Base-by-base conservation (phyloP, 2,329 filamentous ascomycete genomes). In the Cryphonectria radicalis region DNA sequence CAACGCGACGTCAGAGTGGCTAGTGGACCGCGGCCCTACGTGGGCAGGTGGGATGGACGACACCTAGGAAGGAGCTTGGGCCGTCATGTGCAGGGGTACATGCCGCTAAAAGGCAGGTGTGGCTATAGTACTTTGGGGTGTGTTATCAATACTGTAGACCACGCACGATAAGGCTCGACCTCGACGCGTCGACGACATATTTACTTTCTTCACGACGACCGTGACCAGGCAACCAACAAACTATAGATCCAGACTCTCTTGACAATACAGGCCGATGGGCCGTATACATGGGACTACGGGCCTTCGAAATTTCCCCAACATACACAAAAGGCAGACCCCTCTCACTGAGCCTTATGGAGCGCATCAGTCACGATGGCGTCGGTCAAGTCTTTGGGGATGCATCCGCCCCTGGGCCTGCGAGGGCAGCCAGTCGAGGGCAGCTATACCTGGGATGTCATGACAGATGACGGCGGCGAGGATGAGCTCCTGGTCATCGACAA, bases 371-470 rank as follows among this genome's bases (percentile, higher is more conserved):
- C 76, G 67, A 99, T 99, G 97, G 95, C 95, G 76, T 91, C 92
- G 79, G 90, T 98, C 82, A 93, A 90, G 81, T 98, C 95, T 75
- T 88, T 98, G 78, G 96, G 96, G 81, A 87, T 97, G 78, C 95
- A 98, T 84, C 91, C 92, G 83, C 95, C 97, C 66, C 67, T 73
- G 25, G 69, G 72, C 46, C 59, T 73, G 40, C 69, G 69, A 22
- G 72, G 72, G 25, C 66, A 71, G 22, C 69, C 69, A 0, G 59
- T 71, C 57, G 63, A 65, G 7, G 63, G 59, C 10, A 69, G 37
- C 5, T 98, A 97, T 80, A 85, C 84, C 71, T 98, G 96, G 95
- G 88, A 93, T 46, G 90, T 91, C 50, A 83, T 78, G 19, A 62
- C 81, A 37, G 79, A 80, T 53, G 78, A 72, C 59, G 79, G 84